Evolutionary conservation across 805 yeast genomes (phyloP).

Genomic region (Starmerella asiatica): DNA sequence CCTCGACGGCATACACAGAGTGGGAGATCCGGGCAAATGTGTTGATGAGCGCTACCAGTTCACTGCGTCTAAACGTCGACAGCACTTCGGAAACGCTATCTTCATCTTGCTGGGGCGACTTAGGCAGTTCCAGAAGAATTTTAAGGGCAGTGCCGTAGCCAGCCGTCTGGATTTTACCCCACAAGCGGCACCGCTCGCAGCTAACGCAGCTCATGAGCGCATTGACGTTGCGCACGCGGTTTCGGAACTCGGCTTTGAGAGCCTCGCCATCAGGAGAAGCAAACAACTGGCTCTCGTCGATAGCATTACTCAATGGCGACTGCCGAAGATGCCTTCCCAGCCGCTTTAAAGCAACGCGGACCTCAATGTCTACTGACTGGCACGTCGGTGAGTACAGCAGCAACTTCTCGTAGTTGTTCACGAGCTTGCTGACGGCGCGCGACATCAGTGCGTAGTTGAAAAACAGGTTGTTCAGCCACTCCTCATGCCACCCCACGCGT

Average conservation of each 20-base stretch:
- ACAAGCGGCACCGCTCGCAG: constrained; percentile 90
- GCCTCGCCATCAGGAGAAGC: constrained; percentile 28
- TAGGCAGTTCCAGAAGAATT: constrained; percentile 64
- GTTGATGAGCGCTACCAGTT: constrained; percentile 78
- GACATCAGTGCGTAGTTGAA: constrained; percentile 82
- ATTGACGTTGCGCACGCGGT: constrained; percentile 77
- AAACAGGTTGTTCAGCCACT: constrained; percentile 76
- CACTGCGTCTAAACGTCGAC: constrained; percentile 57
- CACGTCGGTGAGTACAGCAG: constrained; percentile 37
- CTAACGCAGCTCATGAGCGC: constrained; percentile 97
- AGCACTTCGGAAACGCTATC: constrained; percentile 36
- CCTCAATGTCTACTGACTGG: constrained; percentile 32
- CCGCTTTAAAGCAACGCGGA: constrained; percentile 33
- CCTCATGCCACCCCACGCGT: constrained; percentile 82
- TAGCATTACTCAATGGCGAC: constrained; percentile 26
- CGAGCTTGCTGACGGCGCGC: constrained; percentile 61
- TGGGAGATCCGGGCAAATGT: constrained; percentile 87
- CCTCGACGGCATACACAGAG: constrained; percentile 59
- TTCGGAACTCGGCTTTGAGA: constrained; percentile 73
- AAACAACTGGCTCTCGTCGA: constrained; percentile 41
- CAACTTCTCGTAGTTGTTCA: constrained; percentile 37
- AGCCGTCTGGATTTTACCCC: constrained; percentile 96
- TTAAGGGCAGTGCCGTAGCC: constrained; percentile 97
- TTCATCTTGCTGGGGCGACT: constrained; percentile 34
- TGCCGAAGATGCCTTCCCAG: constrained; percentile 28